Percentiles rank a stretch among this genome's conserved stretches.
Evolutionary conservation across 1,139 yeast species (phyloP).

Genomic region (Meyerozyma carpophila): DNA sequence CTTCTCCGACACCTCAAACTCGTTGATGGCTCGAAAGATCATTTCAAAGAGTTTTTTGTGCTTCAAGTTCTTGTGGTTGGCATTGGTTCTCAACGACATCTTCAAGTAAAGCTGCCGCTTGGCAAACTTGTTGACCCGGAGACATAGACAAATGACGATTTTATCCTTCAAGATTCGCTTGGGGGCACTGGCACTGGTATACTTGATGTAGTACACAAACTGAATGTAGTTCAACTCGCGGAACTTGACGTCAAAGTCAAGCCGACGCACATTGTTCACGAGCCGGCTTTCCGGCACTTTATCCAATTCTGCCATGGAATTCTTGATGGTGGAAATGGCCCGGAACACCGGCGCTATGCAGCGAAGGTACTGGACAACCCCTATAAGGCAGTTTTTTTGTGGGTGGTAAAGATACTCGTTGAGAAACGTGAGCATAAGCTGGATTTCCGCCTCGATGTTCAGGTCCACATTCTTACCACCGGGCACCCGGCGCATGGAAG

Average conservation of each 20-base stretch:
- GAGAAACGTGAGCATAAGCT: slow-evolving; percentile 20
- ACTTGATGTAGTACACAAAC: slow-evolving; percentile 28
- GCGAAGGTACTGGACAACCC: background rate
- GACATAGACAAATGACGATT: slow-evolving; percentile 25
- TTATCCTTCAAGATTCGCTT: slow-evolving; percentile 36
- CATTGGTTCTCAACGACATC: slow-evolving; percentile 33
- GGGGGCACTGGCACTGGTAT: slow-evolving; percentile 18
- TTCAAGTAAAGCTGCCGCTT: slow-evolving; percentile 18
- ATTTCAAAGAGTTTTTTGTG: slow-evolving; percentile 37
- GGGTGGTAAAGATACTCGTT: slow-evolving; percentile 17
- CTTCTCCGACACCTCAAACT: slow-evolving; percentile 15
- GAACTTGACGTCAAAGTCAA: slow-evolving; percentile 28
- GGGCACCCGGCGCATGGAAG: background rate
- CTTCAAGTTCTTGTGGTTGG: slow-evolving; percentile 34
- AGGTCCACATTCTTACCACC: no score
- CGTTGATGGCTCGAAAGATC: slow-evolving; percentile 31
- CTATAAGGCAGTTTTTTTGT: background rate
- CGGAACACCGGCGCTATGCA: background rate
- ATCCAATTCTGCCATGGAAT: background rate
- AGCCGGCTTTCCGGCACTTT: background rate
- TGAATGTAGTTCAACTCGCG: slow-evolving; percentile 29
- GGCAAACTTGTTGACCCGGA: slow-evolving; percentile 31
- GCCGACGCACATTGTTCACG: slow-evolving; percentile 1
- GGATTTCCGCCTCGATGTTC: slow-evolving; percentile 12
- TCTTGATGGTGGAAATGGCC: background rate